Evolutionary conservation across 768 basidiomycete species (phyloP).

Genomic region (Lactarius evosmus): DNA sequence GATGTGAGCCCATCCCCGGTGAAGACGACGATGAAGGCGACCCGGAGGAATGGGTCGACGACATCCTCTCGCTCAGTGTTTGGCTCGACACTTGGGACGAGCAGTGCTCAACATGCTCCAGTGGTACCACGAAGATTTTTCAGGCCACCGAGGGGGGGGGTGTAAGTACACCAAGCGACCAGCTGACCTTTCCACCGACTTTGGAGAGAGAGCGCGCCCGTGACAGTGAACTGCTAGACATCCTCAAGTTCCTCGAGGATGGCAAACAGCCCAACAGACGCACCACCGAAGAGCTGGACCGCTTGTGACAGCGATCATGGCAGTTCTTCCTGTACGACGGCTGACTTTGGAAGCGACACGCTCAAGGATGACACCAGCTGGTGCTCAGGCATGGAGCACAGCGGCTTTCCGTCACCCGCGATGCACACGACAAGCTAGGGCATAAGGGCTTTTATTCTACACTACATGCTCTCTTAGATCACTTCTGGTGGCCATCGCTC

Average conservation of each 20-base stretch:
- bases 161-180: no score
- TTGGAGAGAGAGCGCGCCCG: no score
- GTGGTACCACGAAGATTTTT: no score
- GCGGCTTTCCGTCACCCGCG: conserved; percentile 21
- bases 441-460: conserved; percentile 30
- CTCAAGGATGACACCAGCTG: conserved; percentile 26
- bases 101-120: no score
- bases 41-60: neutral
- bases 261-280: no score
- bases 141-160: no score
- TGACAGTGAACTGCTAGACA: no score
- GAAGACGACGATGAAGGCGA: neutral
- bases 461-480: neutral
- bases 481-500: conserved; percentile 33
- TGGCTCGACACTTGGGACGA: no score
- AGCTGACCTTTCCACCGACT: no score
- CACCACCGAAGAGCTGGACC: no score
- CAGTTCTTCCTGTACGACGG: neutral
- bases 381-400: conserved; percentile 23
- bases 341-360: conserved; percentile 22
- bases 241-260: neutral
- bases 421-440: conserved; percentile 6
- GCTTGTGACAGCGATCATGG: no score
- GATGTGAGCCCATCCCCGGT: neutral
- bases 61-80: neutral